A percentile compares a stretch with the other conserved stretches of the same genome.
These are phyloP conservation scores for Globisporangium megalacanthum DNA, from an alignment of 352 stramenopile species.

Conservation along the genomic window DNA sequence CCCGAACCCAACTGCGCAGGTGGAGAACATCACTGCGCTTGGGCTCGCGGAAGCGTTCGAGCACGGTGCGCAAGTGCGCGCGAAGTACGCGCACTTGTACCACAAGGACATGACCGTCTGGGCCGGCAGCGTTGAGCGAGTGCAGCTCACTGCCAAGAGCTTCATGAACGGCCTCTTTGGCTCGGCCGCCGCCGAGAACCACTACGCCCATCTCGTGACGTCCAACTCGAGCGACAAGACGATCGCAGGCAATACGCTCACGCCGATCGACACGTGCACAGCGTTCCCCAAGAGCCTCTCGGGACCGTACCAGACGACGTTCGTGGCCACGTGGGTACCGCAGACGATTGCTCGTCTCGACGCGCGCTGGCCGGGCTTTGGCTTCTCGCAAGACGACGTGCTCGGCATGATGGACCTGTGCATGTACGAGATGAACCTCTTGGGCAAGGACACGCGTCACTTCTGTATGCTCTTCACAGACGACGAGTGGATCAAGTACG, in stretches of 20 bases:
- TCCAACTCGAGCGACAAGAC: constrained; percentile 31
- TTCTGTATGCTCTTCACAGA: constrained; percentile 52
- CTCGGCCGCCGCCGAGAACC: constrained; percentile 14
- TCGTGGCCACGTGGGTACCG: constrained; percentile 6
- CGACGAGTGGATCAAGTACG: constrained; percentile 48
- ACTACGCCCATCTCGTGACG: constrained; percentile 31
- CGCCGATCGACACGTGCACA: constrained; percentile 43
- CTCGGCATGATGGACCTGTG: constrained; percentile 50
- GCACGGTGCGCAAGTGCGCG: constrained; percentile 27
- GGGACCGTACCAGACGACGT: constrained; percentile 6
- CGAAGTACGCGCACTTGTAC: constrained; percentile 40
- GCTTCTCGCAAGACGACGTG: constrained; percentile 26
- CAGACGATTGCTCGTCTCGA: constrained; percentile 21
- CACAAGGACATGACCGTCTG: constrained; percentile 34
- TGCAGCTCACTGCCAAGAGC: constrained; percentile 39
- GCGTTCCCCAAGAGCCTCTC: constrained; percentile 39
- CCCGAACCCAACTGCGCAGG: constrained; percentile 20
- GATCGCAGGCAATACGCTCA: constrained; percentile 42
- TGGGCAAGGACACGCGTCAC: constrained; percentile 28
- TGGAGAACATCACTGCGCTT: constrained; percentile 55
- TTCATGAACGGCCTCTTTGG: constrained; percentile 53
- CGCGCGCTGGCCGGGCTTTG: constrained; percentile 32
- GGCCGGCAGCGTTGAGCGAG: constrained; percentile 40
- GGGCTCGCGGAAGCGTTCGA: constrained; percentile 38
- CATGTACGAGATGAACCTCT: constrained; percentile 49